Evolutionary conservation across 257 asterid species (phyloP).

Genomic region (Plectranthus barbatus): DNA sequence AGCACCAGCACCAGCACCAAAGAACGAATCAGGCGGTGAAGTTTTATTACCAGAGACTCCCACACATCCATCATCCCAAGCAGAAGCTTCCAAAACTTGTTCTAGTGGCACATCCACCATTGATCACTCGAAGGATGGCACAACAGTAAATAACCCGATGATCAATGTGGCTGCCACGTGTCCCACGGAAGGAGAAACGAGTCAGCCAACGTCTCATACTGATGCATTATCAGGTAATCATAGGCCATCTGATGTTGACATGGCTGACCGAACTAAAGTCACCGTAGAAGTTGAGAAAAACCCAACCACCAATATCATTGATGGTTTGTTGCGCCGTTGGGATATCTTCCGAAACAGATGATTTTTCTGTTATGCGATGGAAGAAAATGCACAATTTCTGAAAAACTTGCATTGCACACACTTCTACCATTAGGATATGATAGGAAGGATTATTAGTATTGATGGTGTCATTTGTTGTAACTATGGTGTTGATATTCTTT

Average conservation of each 20-base stretch:
- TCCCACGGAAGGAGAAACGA: constrained; percentile 22
- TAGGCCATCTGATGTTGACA: constrained; percentile 29
- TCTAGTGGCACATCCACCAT: not conserved
- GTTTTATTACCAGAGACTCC: not conserved
- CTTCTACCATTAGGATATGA: not conserved
- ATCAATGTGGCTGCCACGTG: not conserved
- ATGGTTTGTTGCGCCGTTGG: constrained; percentile 82
- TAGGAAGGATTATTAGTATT: not conserved
- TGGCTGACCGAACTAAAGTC: constrained; percentile 52
- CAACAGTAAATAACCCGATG: not conserved
- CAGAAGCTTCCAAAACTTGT: constrained; percentile 14
- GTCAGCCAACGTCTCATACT: constrained; percentile 8
- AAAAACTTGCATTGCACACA: not conserved
- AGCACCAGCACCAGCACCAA: constrained; percentile 21
- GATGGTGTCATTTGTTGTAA: constrained; percentile 11
- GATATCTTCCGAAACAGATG: constrained; percentile 68
- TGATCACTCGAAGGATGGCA: not conserved
- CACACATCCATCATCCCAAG: not conserved
- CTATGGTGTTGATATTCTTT: constrained; percentile 21
- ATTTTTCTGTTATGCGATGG: constrained; percentile 5
- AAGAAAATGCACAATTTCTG: not conserved
- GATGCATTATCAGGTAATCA: constrained; percentile 20
- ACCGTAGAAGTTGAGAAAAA: constrained; percentile 63
- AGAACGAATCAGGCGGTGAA: constrained; percentile 14
- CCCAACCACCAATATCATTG: constrained; percentile 53